Base-by-base conservation (phyloP, 2,329 filamentous ascomycete genomes). In the Arachnomyces sp. region DNA sequence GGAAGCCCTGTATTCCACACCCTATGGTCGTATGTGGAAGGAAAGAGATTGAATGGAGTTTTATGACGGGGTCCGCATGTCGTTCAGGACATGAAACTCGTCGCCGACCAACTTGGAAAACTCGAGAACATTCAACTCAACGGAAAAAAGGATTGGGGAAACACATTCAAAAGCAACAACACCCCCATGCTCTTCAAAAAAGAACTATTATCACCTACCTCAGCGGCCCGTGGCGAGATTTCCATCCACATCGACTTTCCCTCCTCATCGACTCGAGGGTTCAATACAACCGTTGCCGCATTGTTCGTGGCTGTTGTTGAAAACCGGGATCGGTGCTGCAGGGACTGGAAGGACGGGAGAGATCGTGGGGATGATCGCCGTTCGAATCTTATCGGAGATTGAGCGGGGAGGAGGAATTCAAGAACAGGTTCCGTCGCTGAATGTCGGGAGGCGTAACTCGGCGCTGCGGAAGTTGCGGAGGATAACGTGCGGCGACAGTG, bases 171-270 rank as follows among this genome's bases (percentile, higher is more conserved):
- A n/a, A n/a, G n/a, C n/a, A n/a, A n/a, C n/a, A n/a, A n/a, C n/a
- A n/a, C n/a, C n/a, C n/a, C n/a, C n/a, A n/a, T n/a, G n/a, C n/a
- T n/a, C 34, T 18, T 14, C 33, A 17, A 15, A 14, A 31, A 7
- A 36, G 13, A 36, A 4, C 5, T 13, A 39, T 34, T 33, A 37
- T 48, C 7, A 58, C 70, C 36, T 73, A 88, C 85, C 66, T 84
- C 78, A 31, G 84, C 82, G 31, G 90, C 90, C 36, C 89, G 77
- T 2, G 85, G 75, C 0, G 88, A 93, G 46, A 96, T 94, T 39
- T 83, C 82, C 16, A 98, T 73, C 52, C 70, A 69, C 80, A 95
- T 87, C 14, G 82, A 77, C n/a, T 86, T 82, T 17, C 90, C 90
- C 40, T 89, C 79, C 25, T 93, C 86, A 59, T 92, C 86, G 41